Evolutionary conservation across 441 rosid species (phyloP).

Genomic region (Aquilaria agallochum): DNA sequence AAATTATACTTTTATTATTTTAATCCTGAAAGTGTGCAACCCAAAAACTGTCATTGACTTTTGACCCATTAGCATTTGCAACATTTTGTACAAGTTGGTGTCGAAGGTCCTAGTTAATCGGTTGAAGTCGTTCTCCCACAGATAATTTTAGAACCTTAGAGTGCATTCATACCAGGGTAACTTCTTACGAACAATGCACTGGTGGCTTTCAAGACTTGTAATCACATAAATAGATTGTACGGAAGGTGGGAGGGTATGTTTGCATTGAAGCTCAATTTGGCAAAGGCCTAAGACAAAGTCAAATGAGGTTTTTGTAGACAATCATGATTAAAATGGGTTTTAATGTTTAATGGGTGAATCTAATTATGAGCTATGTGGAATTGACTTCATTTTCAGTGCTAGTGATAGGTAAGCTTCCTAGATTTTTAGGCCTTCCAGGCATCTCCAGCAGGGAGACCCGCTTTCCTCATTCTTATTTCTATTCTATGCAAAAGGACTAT

Average conservation of each 20-base stretch:
- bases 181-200: background rate
- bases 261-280: conserved; percentile 1
- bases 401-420: background rate
- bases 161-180: too few relatives aligned
- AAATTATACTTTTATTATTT: too few relatives aligned
- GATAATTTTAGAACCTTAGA: too few relatives aligned
- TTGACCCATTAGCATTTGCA: too few relatives aligned
- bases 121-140: too few relatives aligned
- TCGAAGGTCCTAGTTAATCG: too few relatives aligned
- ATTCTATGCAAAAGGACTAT: background rate
- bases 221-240: background rate
- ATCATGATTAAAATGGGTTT: conserved; percentile 1
- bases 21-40: too few relatives aligned
- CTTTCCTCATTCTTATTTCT: background rate
- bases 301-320: background rate
- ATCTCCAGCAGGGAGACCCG: conserved; percentile 6
- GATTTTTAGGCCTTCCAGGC: background rate
- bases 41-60: too few relatives aligned
- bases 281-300: conserved; percentile 3
- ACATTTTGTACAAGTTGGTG: too few relatives aligned
- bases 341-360: background rate
- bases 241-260: background rate
- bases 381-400: background rate
- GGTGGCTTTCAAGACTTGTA: background rate
- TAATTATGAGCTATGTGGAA: background rate